Base-by-base conservation (phyloP, 2,329 filamentous ascomycete genomes). In the Fusarium sp. region DNA sequence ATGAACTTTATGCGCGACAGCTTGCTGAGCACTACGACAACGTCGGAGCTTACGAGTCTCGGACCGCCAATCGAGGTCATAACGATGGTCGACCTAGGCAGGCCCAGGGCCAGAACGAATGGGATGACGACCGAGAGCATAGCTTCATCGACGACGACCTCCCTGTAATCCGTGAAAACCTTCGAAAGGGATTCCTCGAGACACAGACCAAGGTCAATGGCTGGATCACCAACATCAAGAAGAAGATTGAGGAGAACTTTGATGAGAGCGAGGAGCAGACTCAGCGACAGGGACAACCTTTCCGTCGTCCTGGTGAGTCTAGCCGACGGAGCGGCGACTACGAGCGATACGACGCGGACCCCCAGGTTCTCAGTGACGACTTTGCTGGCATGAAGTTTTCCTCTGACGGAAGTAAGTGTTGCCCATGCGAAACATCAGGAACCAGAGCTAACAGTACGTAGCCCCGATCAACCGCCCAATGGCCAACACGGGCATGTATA, bases 61-160 rank as follows among this genome's bases (percentile, higher is more conserved):
- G 89, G 71, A 90, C 88, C 2, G 85, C 85, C 63, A 89, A 85
- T 78, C 84, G 85, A 48, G 79, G 81, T 63, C 48, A n/a, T 3
- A 59, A 66, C 22, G 71, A 69, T 24, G 65, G 63, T 29, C 64
- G 71, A 83, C 81, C 71, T 84, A 85, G 83, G 78, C 85, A 80
- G 80, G 83, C 80, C 16, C 85, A 80, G 80, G 83, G 80, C 18
- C 52, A 72, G 69, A 68, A 78, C 18, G 65, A 60, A 33, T 74
- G 61, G 64, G 76, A 91, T 41, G 91, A 91, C 16, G 92, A 94
- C 59, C 90, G 90, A 57, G 95, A 98, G 78, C 93, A 93, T 80
- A 98, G 91, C 85, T 99, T 99, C 83, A 91, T 98, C 77, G 97
- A 99, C 78, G 97, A 99, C 79, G 97, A 99, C 77, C 89, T 99